Base-by-base conservation (phyloP, 2,329 filamentous ascomycete genomes). In the Leptographium lundbergii region DNA sequence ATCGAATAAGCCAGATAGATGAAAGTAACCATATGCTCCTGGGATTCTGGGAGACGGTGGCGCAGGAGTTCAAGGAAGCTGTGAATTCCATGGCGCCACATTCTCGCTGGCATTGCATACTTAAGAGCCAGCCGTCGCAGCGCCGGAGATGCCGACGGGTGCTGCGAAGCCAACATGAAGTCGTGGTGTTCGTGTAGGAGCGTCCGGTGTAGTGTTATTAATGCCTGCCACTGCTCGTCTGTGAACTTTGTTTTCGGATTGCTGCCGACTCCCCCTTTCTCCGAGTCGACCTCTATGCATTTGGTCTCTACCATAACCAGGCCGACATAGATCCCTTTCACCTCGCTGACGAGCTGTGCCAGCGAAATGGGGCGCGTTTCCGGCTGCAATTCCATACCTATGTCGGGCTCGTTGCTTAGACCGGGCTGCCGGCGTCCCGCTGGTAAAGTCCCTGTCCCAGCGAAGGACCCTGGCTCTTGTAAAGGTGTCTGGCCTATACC, bases 21-120 rank as follows among this genome's bases (percentile, higher is more conserved):
- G 59, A 96, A 97, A 0, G 85, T 84, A 0, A 96, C 74, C 91
- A 97, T 96, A 59, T 95, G 88, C 56, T 96, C 91, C 0, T 91
- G 73, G 1, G 88, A 91, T 0, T 77, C 78, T 0, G 91, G 92
- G 0, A 96, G 74, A 2, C 85, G 81, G 63, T 89, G 84, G 0
- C 89, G 77, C 0, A 95, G 70, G 0, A 95, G 69, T 64, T 95
- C 89, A 0, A 95, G 76, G 60, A 94, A 94, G 0, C 84, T 85
- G 67, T 95, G 90, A 4, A 97, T 96, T 0, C 89, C 92, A 65
- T 95, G 89, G 0, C 89, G 80, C 94, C 94, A 97, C 88, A 97
- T 94, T 0, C 92, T 77, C 0, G 89, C 90, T 0, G 92, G 91
- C 89, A 97, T 96, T 0, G 85, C 84, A 65, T 96, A 96, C 62